phyloP scores from a whole-genome alignment of 345 rosid species.

The Eucalyptus cladocalyx region DNA sequence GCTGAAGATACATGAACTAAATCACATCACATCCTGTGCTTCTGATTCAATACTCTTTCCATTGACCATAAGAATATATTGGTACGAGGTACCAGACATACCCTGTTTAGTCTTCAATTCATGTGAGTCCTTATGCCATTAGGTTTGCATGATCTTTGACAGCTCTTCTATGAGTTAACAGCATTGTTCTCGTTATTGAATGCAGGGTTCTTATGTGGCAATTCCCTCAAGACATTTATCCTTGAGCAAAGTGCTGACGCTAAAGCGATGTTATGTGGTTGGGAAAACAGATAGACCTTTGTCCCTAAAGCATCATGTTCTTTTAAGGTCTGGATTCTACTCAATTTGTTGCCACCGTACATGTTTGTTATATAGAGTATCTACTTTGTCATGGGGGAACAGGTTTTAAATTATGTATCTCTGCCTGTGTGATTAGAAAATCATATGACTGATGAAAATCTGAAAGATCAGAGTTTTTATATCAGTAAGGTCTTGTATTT shows the following conservation, averaged over 20 bases:
- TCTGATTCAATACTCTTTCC: background rate
- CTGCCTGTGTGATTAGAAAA: background rate
- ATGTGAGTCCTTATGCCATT: background rate
- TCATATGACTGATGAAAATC: background rate
- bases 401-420: background rate
- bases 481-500: background rate
- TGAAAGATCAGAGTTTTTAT: background rate
- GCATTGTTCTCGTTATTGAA: background rate
- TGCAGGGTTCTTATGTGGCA: conserved; percentile 61
- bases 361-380: background rate
- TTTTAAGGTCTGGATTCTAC: background rate
- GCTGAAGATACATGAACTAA: background rate
- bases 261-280: conserved; percentile 29
- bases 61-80: background rate
- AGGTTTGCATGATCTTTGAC: background rate
- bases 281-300: conserved; percentile 32
- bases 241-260: conserved; percentile 44
- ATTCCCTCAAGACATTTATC: conserved; percentile 41
- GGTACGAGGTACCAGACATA: background rate
- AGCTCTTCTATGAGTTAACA: background rate
- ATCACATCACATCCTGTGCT: background rate
- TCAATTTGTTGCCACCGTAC: background rate
- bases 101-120: background rate
- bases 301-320: background rate
- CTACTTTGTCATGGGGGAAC: background rate